Base-by-base conservation (phyloP, 371 early-diverging fungal species). In the Mortierella sp. region DNA sequence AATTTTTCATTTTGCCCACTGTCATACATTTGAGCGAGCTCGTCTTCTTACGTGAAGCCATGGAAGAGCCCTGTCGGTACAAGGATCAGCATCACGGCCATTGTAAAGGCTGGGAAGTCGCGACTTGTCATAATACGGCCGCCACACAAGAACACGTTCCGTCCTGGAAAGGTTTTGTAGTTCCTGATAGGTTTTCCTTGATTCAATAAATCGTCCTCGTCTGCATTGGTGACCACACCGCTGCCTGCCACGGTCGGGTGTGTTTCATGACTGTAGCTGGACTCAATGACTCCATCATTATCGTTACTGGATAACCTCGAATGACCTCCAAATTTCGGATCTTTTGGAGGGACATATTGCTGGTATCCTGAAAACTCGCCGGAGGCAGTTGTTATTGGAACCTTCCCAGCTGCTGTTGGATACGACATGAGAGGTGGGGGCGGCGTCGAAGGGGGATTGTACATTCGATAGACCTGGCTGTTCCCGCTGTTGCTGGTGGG, bases 111-210 rank as follows among this genome's bases (percentile, higher is more conserved):
- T 48, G 80, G 80, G 37, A 81, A 86, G 24, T 85, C 86, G 56
- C 80, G 81, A 63, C 91, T 87, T 0, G 93, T 92, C 66, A 91
- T 82, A 22, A 88, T 70, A 41, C 91, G 83, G 4, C 93, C 93
- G 22, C 82, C 77, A n/a, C 85, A 81, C 51, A 88, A 81, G 63
- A 89, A 86, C 7, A 78, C 40, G 53, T 84, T 86, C 41, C 81
- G 65, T 12, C 88, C 86, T 24, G 67, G 67, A 52, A 67, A 73
- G 14, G 67, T 25, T 46, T 73, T 73, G 56, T 73, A 73, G 50
- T 71, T 71, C 22, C 66, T 34, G 22, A 61, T 41, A 13, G 57
- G 54, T 21, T 53, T 60, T 5, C 65, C 60, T 28, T 71, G 72
- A 7, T 65, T 41, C 56, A 66, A 49, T 43, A 27, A 60, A 10